Percentiles rank a stretch among this genome's conserved stretches.
Conservation (phyloP, 2,329 filamentous ascomycete genomes). For the Colletotrichum caudatum region DNA sequence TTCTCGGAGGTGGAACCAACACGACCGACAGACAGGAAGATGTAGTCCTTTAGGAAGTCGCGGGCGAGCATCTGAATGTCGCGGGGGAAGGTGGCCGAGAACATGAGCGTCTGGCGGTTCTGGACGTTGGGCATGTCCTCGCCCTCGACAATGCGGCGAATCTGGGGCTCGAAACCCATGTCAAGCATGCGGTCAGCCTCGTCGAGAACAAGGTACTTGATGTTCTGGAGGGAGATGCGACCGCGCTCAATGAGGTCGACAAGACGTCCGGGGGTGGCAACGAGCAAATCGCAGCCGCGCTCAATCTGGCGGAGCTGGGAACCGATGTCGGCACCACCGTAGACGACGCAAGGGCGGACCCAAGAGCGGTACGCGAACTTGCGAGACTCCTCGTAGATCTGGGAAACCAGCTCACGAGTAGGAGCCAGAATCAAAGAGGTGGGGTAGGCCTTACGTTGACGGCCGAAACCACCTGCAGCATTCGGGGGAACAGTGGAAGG, state of each 20-base stretch:
- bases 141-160: slow-evolving; percentile 96
- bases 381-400: slow-evolving; percentile 97
- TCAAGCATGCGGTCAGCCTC: slow-evolving; percentile 99
- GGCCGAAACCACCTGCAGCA: slow-evolving; percentile 80
- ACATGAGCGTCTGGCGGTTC: slow-evolving; percentile 98
- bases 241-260: slow-evolving; percentile 99
- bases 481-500: slow-evolving; percentile 76
- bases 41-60: slow-evolving; percentile 99
- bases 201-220: slow-evolving; percentile 98
- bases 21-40: slow-evolving; percentile 98
- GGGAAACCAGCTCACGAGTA: slow-evolving; percentile 97
- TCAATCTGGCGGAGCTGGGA: slow-evolving; percentile 98
- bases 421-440: slow-evolving; percentile 96
- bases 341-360: slow-evolving; percentile 98
- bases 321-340: slow-evolving; percentile 98
- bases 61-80: slow-evolving; percentile 99
- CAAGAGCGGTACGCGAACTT: slow-evolving; percentile 99
- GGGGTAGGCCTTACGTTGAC: slow-evolving; percentile 97
- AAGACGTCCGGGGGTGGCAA: slow-evolving; percentile 96
- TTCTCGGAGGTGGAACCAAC: slow-evolving; percentile 99
- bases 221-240: slow-evolving; percentile 96
- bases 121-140: slow-evolving; percentile 94
- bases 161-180: slow-evolving; percentile 99
- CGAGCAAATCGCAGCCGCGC: slow-evolving; percentile 94
- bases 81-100: slow-evolving; percentile 98